phyloP scores from a whole-genome alignment of 2,329 filamentous ascomycete species.

The Curvularia verruculosa region DNA sequence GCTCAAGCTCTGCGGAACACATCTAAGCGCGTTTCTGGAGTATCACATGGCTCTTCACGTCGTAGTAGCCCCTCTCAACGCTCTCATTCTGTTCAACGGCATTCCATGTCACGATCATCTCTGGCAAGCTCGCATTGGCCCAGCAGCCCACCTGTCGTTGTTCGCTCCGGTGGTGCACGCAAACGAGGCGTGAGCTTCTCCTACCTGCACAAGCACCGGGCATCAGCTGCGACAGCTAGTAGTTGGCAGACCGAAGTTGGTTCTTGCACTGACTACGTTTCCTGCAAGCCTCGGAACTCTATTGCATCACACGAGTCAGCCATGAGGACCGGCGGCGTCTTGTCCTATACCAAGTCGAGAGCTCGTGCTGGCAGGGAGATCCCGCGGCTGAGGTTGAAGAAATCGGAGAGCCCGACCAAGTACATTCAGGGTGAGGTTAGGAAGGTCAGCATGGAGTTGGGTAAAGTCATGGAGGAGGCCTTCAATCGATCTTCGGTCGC shows the following conservation, averaged over 20 bases:
- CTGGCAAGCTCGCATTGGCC: conserved; percentile 55
- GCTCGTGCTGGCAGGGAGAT: conserved; percentile 33
- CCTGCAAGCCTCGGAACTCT: conserved; percentile 28
- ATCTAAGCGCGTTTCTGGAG: conserved; percentile 40
- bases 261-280: conserved; percentile 42
- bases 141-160: conserved; percentile 56
- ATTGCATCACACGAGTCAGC: conserved; percentile 33
- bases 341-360: conserved; percentile 37
- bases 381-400: conserved; percentile 44
- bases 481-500: conserved; percentile 74
- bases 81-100: conserved; percentile 27
- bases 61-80: conserved; percentile 39
- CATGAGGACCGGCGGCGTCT: conserved; percentile 24
- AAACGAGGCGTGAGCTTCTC: conserved; percentile 69
- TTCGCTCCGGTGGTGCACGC: conserved; percentile 59
- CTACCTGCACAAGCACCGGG: conserved; percentile 55
- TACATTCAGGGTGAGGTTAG: conserved; percentile 77
- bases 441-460: conserved; percentile 82
- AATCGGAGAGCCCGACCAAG: conserved; percentile 54
- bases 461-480: conserved; percentile 88
- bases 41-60: conserved; percentile 43
- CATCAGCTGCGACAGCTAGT: conserved; percentile 51
- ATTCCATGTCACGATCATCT: conserved; percentile 50
- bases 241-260: conserved; percentile 35
- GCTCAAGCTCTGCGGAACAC: conserved; percentile 48